Evolutionary conservation across 192 early-diverging fungal species (phyloP).

Genomic region (Coemansia sp.): DNA sequence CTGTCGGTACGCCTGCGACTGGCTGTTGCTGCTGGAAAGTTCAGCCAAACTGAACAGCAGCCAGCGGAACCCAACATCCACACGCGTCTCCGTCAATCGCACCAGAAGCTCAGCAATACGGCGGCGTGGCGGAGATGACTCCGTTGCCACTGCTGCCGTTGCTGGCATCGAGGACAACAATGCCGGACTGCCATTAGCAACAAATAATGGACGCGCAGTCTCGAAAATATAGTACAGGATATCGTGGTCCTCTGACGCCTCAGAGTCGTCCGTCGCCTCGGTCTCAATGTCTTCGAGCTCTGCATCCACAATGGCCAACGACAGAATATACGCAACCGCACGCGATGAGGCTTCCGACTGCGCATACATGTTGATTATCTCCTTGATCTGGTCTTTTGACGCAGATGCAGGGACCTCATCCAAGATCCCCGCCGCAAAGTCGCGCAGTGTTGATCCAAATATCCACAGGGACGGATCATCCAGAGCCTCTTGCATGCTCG

Average conservation of each 20-base stretch:
- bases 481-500: slow-evolving; percentile 27
- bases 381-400: slow-evolving; percentile 4
- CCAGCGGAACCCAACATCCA: slow-evolving; percentile 47
- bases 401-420: not conserved
- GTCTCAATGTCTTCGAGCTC: slow-evolving; percentile 55
- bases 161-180: not conserved
- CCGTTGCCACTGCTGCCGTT: not conserved
- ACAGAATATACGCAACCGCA: slow-evolving; percentile 48
- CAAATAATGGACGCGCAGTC: slow-evolving; percentile 1
- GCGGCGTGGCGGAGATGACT: not conserved
- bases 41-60: slow-evolving; percentile 15
- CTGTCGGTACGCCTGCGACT: slow-evolving; percentile 11
- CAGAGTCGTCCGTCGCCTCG: slow-evolving; percentile 29
- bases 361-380: slow-evolving; percentile 50
- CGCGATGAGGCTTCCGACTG: slow-evolving; percentile 52
- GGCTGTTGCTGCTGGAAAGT: not conserved
- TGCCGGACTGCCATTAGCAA: not conserved
- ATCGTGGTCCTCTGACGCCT: slow-evolving; percentile 31
- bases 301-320: slow-evolving; percentile 27
- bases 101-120: slow-evolving; percentile 25
- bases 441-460: slow-evolving; percentile 51
- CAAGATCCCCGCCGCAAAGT: slow-evolving; percentile 23
- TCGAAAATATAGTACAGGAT: slow-evolving; percentile 15
- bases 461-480: slow-evolving; percentile 57
- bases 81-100: slow-evolving; percentile 25